These are phyloP conservation scores for Tilletia setariae DNA, from an alignment of 1,284 basidiomycete genomes.

Conservation along the genomic window DNA sequence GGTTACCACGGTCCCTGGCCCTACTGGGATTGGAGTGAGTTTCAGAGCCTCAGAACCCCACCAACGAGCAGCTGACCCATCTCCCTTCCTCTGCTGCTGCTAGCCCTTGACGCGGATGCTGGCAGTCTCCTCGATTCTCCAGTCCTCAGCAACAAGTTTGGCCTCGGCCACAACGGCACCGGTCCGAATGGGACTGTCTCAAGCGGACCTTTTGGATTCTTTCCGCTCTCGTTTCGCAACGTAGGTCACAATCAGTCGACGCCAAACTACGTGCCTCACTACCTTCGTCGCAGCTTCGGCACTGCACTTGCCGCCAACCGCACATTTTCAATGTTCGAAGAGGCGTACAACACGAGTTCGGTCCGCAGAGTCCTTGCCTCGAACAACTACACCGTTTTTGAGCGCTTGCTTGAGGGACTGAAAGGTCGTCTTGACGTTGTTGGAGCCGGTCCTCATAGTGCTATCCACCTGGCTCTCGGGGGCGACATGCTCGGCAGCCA, in stretches of 20 bases:
- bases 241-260: not conserved
- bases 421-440: not conserved
- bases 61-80: not conserved
- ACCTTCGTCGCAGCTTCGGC: conserved; percentile 1
- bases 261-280: not conserved
- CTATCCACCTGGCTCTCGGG: not conserved
- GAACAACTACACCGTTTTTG: not conserved
- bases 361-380: not conserved
- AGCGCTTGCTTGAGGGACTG: not conserved
- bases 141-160: not conserved
- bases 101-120: conserved; percentile 5
- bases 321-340: conserved; percentile 9
- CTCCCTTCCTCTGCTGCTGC: not conserved
- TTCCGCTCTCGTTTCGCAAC: not conserved
- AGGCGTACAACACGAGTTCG: not conserved
- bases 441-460: not conserved
- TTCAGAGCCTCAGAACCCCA: not conserved
- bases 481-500: not conserved
- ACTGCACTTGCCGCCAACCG: not conserved
- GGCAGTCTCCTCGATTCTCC: not conserved
- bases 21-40: conserved; percentile 13
- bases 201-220: not conserved
- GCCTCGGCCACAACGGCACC: not conserved
- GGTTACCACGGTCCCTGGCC: conserved; percentile 3
- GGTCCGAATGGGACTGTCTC: not conserved